Conservation (phyloP, 2,329 filamentous ascomycete genomes). For the Parastagonospora nodorum region DNA sequence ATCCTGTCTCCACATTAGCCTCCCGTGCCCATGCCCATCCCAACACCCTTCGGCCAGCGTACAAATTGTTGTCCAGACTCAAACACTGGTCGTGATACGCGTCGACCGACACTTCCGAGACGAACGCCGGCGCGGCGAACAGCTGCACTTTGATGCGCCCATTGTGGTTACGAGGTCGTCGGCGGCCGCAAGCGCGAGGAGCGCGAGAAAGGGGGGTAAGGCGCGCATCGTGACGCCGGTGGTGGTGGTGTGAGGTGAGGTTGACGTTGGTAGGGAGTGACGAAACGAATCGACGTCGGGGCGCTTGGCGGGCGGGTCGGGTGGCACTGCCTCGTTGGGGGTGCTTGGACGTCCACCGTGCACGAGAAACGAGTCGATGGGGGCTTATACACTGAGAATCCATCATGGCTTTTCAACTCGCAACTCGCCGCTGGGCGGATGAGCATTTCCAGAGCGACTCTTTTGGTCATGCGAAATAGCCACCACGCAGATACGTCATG, state of each 20-base stretch:
- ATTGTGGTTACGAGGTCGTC: constrained; percentile 25
- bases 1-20: constrained; percentile 23
- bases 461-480: too few relatives aligned
- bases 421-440: too few relatives aligned
- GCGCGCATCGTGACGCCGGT: constrained; percentile 11
- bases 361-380: too few relatives aligned
- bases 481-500: neutral
- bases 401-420: too few relatives aligned
- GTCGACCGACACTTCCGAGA: constrained; percentile 39
- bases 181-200: constrained; percentile 10
- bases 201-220: constrained; percentile 4
- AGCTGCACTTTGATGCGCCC: constrained; percentile 42
- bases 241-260: neutral
- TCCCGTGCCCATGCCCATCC: neutral
- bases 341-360: neutral
- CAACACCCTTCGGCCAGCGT: neutral
- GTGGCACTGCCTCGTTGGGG: neutral
- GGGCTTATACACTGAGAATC: too few relatives aligned
- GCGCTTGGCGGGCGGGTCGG: neutral
- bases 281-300: too few relatives aligned
- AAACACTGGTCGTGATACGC: constrained; percentile 35
- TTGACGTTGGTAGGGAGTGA: neutral
- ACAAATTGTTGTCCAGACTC: constrained; percentile 42
- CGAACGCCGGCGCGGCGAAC: constrained; percentile 39
- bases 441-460: too few relatives aligned